Evolutionary conservation across 163 green algal species (phyloP).

Genomic region (Prototheca cutis): DNA sequence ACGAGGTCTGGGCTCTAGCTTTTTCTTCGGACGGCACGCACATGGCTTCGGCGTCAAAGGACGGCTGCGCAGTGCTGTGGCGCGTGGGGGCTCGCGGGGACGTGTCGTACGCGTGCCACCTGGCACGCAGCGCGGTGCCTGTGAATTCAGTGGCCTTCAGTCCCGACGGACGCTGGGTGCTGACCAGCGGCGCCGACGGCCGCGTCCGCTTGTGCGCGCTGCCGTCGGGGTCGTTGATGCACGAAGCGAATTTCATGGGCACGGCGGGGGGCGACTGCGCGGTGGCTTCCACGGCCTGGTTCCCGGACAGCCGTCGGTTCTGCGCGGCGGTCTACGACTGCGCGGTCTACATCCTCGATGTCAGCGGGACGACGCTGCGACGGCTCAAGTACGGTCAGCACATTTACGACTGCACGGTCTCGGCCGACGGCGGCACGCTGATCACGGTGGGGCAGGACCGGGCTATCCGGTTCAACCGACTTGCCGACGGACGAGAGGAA

Average conservation of each 20-base stretch:
- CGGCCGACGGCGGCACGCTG: slow-evolving; percentile 60
- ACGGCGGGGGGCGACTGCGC: slow-evolving; percentile 42
- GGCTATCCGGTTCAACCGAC: slow-evolving; percentile 6
- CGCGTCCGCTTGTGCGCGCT: slow-evolving; percentile 63
- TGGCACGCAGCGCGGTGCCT: slow-evolving; percentile 8
- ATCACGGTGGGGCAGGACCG: slow-evolving; percentile 51
- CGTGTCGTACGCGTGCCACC: slow-evolving; percentile 3
- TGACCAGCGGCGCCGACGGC: slow-evolving; percentile 48
- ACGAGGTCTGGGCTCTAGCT: slow-evolving; percentile 86
- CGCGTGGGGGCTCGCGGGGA: slow-evolving; percentile 2
- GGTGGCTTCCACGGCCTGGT: slow-evolving; percentile 63
- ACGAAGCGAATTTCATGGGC: slow-evolving; percentile 21
- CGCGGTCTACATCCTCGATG: not conserved
- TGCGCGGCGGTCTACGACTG: slow-evolving; percentile 3
- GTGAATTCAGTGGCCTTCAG: slow-evolving; percentile 51
- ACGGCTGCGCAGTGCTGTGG: slow-evolving; percentile 60
- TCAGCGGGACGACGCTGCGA: not conserved
- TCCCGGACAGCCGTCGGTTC: slow-evolving; percentile 9
- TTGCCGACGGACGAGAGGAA: slow-evolving; percentile 12
- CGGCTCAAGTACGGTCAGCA: slow-evolving; percentile 4
- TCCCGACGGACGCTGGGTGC: slow-evolving; percentile 50
- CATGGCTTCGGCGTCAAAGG: slow-evolving; percentile 70
- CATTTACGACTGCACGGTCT: slow-evolving; percentile 22
- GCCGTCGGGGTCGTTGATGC: slow-evolving; percentile 17
- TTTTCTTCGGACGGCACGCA: slow-evolving; percentile 68